phyloP scores from a whole-genome alignment of 2,329 filamentous ascomycete species.

The Penicillium sp. region DNA sequence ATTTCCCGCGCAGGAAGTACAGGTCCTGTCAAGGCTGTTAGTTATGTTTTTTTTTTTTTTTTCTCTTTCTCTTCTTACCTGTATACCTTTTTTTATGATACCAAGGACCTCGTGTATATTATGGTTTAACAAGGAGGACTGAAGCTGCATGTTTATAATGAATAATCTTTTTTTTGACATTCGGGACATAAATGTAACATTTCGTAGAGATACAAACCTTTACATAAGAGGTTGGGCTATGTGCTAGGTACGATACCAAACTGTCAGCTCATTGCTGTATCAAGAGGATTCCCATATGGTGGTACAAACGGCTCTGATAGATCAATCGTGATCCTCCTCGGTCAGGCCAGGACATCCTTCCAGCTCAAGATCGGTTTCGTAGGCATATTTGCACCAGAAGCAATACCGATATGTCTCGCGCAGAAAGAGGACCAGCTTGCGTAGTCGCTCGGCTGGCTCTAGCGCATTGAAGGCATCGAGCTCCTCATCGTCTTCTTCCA shows the following conservation, averaged over 20 bases:
- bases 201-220: background rate
- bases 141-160: slow-evolving; percentile 15
- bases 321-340: slow-evolving; percentile 76
- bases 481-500: slow-evolving; percentile 74
- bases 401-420: slow-evolving; percentile 76
- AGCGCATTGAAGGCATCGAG: slow-evolving; percentile 76
- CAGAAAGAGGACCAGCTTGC: slow-evolving; percentile 66
- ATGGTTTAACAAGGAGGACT: slow-evolving; percentile 13
- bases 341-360: slow-evolving; percentile 84
- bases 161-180: background rate
- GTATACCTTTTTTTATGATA: slow-evolving; percentile 23
- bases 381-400: slow-evolving; percentile 92
- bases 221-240: background rate
- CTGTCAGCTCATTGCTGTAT: background rate
- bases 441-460: slow-evolving; percentile 64
- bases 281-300: background rate
- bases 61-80: background rate
- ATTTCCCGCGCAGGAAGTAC: background rate
- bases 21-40: background rate
- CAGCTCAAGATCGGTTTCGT: slow-evolving; percentile 65
- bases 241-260: background rate
- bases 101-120: slow-evolving; percentile 23
- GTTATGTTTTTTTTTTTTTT: background rate
- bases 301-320: background rate
- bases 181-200: background rate